These are phyloP conservation scores for Calvatia gigantea DNA, from an alignment of 768 basidiomycete species.

Conservation along the genomic window DNA sequence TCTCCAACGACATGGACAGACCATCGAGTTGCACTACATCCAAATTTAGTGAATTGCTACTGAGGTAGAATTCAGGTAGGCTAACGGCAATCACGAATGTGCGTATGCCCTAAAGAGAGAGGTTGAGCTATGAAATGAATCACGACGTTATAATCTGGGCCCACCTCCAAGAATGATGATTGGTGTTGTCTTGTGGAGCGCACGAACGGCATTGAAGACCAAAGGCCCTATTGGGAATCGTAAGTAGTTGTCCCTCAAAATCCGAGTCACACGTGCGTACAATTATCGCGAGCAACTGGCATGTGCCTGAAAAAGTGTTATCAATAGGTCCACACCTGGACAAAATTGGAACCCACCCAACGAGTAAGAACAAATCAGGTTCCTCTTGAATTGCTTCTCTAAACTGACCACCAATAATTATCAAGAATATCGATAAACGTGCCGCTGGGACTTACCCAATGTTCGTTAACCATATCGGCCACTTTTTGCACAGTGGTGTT, in stretches of 20 bases:
- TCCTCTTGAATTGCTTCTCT: conserved; percentile 71
- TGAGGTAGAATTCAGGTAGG: conserved; percentile 9
- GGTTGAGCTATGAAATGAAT: background rate
- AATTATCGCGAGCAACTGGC: conserved; percentile 70
- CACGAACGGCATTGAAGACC: conserved; percentile 72
- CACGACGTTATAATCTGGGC: background rate
- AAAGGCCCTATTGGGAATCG: conserved; percentile 48
- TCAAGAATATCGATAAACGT: no score
- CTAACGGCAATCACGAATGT: conserved; percentile 77
- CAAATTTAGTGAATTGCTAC: background rate
- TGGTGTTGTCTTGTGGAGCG: conserved; percentile 68
- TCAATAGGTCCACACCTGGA: background rate
- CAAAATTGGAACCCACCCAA: conserved; percentile 41
- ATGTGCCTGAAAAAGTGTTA: conserved; percentile 57
- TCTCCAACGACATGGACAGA: conserved; percentile 76
- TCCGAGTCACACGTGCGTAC: conserved; percentile 29
- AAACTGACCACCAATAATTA: conserved; percentile 46
- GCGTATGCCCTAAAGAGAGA: conserved; percentile 53
- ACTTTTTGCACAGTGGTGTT: conserved; percentile 78
- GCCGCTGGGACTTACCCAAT: conserved; percentile 58
- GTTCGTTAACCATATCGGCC: conserved; percentile 71
- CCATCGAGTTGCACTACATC: conserved; percentile 61
- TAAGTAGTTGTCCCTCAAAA: background rate
- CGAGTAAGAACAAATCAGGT: conserved; percentile 80
- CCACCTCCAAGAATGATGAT: conserved; percentile 79